Percentiles rank a stretch among this genome's conserved stretches.
These are phyloP conservation scores for Parafenestella ontariensis DNA, from an alignment of 2,329 filamentous ascomycete genomes.

Conservation along the genomic window DNA sequence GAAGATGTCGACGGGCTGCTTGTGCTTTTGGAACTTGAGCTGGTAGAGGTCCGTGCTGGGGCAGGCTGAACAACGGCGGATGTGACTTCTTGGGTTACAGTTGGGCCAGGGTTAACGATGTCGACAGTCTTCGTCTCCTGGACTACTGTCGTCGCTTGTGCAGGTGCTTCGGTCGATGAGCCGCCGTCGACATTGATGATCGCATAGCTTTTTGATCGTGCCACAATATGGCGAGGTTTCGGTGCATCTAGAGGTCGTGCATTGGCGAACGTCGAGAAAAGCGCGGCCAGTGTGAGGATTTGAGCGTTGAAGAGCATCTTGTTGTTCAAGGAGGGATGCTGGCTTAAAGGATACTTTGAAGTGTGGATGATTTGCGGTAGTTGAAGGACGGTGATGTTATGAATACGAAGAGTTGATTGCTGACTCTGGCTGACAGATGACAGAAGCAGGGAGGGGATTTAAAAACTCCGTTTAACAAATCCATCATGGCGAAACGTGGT, in stretches of 20 bases:
- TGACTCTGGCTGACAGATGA: constrained; percentile 14
- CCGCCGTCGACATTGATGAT: constrained; percentile 52
- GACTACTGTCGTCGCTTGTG: constrained; percentile 30
- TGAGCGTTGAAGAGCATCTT: constrained; percentile 38
- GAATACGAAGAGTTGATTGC: constrained; percentile 13
- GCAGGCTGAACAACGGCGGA: constrained; percentile 20
- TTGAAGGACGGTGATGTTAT: constrained; percentile 15
- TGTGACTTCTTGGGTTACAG: constrained; percentile 34
- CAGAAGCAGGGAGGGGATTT: constrained; percentile 13
- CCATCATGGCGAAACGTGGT: constrained; percentile 24
- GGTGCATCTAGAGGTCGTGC: constrained; percentile 36
- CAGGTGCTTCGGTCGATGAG: constrained; percentile 27
- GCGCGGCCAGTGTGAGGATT: constrained; percentile 25
- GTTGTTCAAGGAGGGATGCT: constrained; percentile 17
- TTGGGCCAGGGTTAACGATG: constrained; percentile 29
- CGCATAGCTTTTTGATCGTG: constrained; percentile 44
- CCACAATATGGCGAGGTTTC: constrained; percentile 20
- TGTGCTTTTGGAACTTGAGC: constrained; percentile 17
- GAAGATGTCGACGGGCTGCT: constrained; percentile 13
- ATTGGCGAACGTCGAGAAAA: constrained; percentile 29
- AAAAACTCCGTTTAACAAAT: constrained; percentile 22
- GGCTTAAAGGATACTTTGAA: constrained; percentile 3
- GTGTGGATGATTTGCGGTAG: constrained; percentile 1
- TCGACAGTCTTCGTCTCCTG: constrained; percentile 36
- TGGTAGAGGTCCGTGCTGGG: constrained; percentile 18